phyloP scores from a whole-genome alignment of 2,329 filamentous ascomycete species.

The Fonsecaea pugnacius region DNA sequence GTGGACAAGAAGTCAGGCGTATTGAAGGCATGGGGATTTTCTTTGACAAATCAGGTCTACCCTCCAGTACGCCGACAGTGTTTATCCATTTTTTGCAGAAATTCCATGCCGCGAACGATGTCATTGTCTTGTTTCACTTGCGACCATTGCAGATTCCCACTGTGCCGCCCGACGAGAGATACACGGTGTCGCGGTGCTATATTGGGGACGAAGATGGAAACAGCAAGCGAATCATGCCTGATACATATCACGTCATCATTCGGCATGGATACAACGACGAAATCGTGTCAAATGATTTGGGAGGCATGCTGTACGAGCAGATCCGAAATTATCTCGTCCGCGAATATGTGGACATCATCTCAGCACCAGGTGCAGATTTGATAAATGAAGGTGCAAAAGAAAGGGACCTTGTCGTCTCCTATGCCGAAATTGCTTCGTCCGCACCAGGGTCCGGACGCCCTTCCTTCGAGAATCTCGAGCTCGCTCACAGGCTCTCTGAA shows the following conservation, averaged over 20 bases:
- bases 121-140: slow-evolving; percentile 76
- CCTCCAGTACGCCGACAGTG: slow-evolving; percentile 63
- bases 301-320: slow-evolving; percentile 63
- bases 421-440: slow-evolving; percentile 7
- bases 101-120: slow-evolving; percentile 68
- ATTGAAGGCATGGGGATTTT: slow-evolving; percentile 70
- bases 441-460: neutral
- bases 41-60: slow-evolving; percentile 72
- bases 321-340: slow-evolving; percentile 57
- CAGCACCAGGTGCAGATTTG: neutral
- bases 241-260: slow-evolving; percentile 70
- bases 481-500: slow-evolving; percentile 33
- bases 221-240: slow-evolving; percentile 53
- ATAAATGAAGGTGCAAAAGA: neutral
- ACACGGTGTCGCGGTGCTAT: slow-evolving; percentile 45
- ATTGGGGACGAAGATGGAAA: slow-evolving; percentile 12
- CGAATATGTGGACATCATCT: slow-evolving; percentile 6
- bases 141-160: slow-evolving; percentile 65
- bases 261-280: slow-evolving; percentile 76
- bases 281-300: slow-evolving; percentile 68
- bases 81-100: slow-evolving; percentile 76
- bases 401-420: neutral
- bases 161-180: slow-evolving; percentile 56
- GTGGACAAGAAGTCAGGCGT: slow-evolving; percentile 48
- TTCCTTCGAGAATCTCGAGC: neutral